These are phyloP conservation scores for Simmondsia chinensis DNA, from an alignment of 148 eudicot species.

Conservation along the genomic window DNA sequence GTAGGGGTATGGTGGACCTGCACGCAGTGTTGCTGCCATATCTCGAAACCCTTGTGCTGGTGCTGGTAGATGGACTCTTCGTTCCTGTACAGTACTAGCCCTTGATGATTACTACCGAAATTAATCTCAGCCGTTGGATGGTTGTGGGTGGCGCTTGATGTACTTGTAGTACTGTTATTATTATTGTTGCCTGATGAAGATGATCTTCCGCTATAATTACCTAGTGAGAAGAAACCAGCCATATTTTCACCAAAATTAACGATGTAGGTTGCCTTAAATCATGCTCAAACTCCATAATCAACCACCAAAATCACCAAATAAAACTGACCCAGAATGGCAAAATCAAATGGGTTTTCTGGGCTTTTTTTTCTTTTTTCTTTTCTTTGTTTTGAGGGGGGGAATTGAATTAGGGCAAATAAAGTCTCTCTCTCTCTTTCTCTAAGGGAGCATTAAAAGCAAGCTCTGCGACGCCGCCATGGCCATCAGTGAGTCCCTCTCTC, in stretches of 20 bases:
- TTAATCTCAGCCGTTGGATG: conserved; percentile 1
- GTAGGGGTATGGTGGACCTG: conserved; percentile 52
- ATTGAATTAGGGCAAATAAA: conserved; percentile 1
- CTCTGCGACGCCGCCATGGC: conserved; percentile 95
- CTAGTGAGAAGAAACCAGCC: conserved; percentile 74
- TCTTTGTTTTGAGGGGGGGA: conserved; percentile 3
- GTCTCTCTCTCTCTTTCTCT: not conserved
- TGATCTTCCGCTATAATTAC: conserved; percentile 12
- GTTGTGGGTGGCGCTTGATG: not conserved
- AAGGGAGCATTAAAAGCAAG: conserved; percentile 51
- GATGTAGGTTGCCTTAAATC: no score
- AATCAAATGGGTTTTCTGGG: conserved; percentile 11
- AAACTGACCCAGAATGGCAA: no score
- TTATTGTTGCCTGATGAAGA: conserved; percentile 6
- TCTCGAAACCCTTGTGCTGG: conserved; percentile 60
- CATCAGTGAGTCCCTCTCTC: not conserved
- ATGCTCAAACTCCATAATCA: conserved; percentile 17
- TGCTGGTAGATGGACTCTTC: conserved; percentile 26
- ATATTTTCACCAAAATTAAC: no score
- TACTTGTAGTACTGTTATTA: conserved; percentile 12
- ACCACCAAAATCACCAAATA: not conserved
- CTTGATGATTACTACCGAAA: not conserved
- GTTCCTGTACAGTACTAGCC: conserved; percentile 22
- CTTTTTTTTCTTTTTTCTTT: not conserved
- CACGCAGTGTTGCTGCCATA: conserved; percentile 84